These are phyloP conservation scores for Sodiomyces alkalinus DNA, from an alignment of 2,329 filamentous ascomycete species.

Conservation along the genomic window DNA sequence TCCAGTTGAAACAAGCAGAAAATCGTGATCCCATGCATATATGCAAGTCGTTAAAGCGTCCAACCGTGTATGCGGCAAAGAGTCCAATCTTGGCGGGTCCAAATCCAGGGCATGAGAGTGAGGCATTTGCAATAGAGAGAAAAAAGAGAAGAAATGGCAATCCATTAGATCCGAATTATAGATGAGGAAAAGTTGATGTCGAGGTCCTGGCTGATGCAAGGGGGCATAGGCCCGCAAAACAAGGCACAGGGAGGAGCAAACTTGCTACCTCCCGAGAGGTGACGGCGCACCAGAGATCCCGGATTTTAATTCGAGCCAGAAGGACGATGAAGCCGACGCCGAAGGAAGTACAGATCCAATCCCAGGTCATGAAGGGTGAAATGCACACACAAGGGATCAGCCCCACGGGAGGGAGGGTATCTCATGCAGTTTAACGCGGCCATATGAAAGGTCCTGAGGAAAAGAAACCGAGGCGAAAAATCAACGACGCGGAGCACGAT, in stretches of 20 bases:
- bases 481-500: constrained; percentile 23
- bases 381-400: constrained; percentile 6
- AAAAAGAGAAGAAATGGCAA: too few species aligned
- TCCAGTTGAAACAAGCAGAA: constrained; percentile 1
- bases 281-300: constrained; percentile 3
- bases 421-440: constrained; percentile 5
- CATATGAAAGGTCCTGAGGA: constrained; percentile 3
- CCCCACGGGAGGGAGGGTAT: constrained; percentile 7
- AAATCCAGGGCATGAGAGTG: too few species aligned
- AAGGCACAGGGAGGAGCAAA: constrained; percentile 9
- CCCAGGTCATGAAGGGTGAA: constrained; percentile 8
- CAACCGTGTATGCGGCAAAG: constrained; percentile 4
- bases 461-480: constrained; percentile 4
- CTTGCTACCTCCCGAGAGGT: constrained; percentile 7
- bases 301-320: constrained; percentile 5
- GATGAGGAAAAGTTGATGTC: too few species aligned
- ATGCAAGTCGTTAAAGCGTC: constrained; percentile 8
- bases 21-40: constrained; percentile 8
- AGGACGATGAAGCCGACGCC: constrained; percentile 8
- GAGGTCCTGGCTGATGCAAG: too few species aligned
- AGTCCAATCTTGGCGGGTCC: too few species aligned
- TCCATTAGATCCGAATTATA: too few species aligned
- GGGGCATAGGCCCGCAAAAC: too few species aligned
- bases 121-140: too few species aligned
- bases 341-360: constrained; percentile 6